A percentile compares a stretch with the other conserved stretches of the same genome.
Evolutionary conservation across 768 basidiomycete species (phyloP).

Genomic region (Artomyces pyxidatus): DNA sequence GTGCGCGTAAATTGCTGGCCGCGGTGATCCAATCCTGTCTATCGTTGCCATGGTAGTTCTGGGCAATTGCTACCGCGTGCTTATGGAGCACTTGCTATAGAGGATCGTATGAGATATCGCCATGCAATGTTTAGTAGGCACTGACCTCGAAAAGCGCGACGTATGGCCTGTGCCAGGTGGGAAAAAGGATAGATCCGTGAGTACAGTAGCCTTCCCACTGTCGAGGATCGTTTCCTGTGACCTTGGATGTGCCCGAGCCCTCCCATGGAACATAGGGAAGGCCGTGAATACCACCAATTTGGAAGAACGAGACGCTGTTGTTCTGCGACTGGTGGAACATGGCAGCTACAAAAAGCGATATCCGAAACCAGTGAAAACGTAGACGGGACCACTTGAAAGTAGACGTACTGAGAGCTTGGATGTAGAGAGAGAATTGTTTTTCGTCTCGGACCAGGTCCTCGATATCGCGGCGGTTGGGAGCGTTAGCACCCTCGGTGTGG

Average conservation of each 20-base stretch:
- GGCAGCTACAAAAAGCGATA: constrained; percentile 16
- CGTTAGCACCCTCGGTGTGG: background rate
- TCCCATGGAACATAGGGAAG: constrained; percentile 39
- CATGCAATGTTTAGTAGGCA: background rate
- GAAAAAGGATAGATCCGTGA: constrained; percentile 45
- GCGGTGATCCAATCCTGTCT: constrained; percentile 25
- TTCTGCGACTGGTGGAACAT: constrained; percentile 26
- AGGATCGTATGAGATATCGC: no score
- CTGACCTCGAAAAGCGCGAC: constrained; percentile 14
- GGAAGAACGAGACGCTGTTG: constrained; percentile 32
- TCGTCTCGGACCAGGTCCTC: constrained; percentile 26
- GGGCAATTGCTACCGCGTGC: constrained; percentile 32
- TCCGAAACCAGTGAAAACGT: no score
- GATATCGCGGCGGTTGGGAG: constrained; percentile 9
- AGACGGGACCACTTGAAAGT: constrained; percentile 1
- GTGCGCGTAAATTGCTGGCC: constrained; percentile 30
- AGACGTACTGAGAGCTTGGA: constrained; percentile 41
- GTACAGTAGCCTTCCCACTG: constrained; percentile 42
- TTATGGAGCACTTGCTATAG: constrained; percentile 38
- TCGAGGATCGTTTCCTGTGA: constrained; percentile 13
- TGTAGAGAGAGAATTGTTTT: constrained; percentile 41
- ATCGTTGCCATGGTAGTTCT: constrained; percentile 24
- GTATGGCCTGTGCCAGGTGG: constrained; percentile 51
- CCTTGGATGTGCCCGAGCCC: constrained; percentile 25
- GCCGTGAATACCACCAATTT: constrained; percentile 45